Percentiles rank a stretch among this genome's conserved stretches.
Evolutionary conservation across 176 grass and related monocot species (phyloP).

Genomic region (sorghum (Sorghum bicolor)): Sorghum_bicolor_NCBIv3 NC_012873.2:67251501-67252000

Average conservation of each 20-base stretch:
- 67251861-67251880: too few relatives aligned
- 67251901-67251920: neutral
- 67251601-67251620: too few relatives aligned
- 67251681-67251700: neutral
- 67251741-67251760: too few relatives aligned
- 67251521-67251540: slow-evolving; percentile 47
- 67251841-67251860: too few relatives aligned
- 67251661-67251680: too few relatives aligned
- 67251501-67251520: slow-evolving; percentile 47
- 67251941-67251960: neutral
- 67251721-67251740: too few relatives aligned
- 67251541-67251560: slow-evolving; percentile 46
- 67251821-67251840: too few relatives aligned
- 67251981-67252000: neutral
- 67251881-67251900: too few relatives aligned
- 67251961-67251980: neutral
- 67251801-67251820: neutral
- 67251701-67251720: too few relatives aligned
- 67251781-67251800: neutral
- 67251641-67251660: too few relatives aligned
- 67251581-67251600: neutral
- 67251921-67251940: neutral
- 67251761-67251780: neutral
- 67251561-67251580: neutral
- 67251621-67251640: too few relatives aligned